phyloP scores from a whole-genome alignment of 805 yeast species.

The Teunomyces aglyptinius region DNA sequence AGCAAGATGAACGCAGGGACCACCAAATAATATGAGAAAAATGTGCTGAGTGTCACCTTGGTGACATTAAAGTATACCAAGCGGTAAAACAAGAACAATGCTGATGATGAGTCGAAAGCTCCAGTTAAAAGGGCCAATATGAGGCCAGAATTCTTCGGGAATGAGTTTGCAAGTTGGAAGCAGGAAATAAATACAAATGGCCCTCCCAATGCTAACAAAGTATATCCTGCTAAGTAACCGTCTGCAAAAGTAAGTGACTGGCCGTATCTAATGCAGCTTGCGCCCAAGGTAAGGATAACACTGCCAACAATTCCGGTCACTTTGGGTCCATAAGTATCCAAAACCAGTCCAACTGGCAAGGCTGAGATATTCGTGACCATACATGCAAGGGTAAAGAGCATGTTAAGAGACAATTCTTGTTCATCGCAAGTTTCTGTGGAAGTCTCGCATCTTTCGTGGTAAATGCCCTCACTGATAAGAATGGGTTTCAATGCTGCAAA shows the following conservation, averaged over 20 bases:
- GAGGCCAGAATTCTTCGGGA: slow-evolving; percentile 30
- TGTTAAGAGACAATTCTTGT: slow-evolving; percentile 82
- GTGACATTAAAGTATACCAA: slow-evolving; percentile 50
- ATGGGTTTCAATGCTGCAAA: slow-evolving; percentile 60
- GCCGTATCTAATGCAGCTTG: slow-evolving; percentile 46
- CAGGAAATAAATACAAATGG: slow-evolving; percentile 90
- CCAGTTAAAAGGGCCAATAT: slow-evolving; percentile 53
- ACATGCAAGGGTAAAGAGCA: slow-evolving; percentile 83
- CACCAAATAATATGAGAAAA: slow-evolving; percentile 64
- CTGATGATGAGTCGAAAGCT: slow-evolving; percentile 93
- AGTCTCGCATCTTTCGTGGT: slow-evolving; percentile 38
- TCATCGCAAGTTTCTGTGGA: slow-evolving; percentile 47
- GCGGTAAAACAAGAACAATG: slow-evolving; percentile 75
- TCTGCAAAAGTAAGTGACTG: slow-evolving; percentile 41
- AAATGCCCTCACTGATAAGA: slow-evolving; percentile 47
- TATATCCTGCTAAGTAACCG: slow-evolving; percentile 71
- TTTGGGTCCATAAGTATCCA: slow-evolving; percentile 80
- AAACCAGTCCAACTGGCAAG: slow-evolving; percentile 72
- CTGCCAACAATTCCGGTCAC: slow-evolving; percentile 77
- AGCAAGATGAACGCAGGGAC: slow-evolving; percentile 77
- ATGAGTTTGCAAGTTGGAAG: slow-evolving; percentile 77
- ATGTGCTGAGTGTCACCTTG: slow-evolving; percentile 47
- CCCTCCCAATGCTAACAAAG: slow-evolving; percentile 81
- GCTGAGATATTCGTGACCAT: slow-evolving; percentile 84
- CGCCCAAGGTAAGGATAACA: slow-evolving; percentile 53